Evolutionary conservation across 306 rosid genomes (phyloP).

Genomic region (Hippophae gyantsensis): DNA sequence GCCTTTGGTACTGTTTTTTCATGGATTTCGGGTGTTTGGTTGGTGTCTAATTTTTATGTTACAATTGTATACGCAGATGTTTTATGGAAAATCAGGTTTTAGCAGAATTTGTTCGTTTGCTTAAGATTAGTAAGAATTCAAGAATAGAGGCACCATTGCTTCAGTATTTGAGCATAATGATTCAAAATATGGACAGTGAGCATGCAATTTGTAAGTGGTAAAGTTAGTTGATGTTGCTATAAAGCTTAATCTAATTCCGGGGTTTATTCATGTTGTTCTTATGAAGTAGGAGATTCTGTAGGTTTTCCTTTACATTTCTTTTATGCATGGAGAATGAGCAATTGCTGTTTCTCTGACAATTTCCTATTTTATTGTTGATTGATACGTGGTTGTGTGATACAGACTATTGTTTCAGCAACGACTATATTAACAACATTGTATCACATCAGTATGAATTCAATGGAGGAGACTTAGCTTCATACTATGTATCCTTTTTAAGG

Average conservation of each 20-base stretch:
- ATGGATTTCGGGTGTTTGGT: constrained; percentile 11
- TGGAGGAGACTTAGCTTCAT: constrained; percentile 62
- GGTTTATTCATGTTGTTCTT: constrained; percentile 3
- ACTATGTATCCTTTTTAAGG: constrained; percentile 79
- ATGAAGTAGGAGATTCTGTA: neutral
- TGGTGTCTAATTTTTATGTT: constrained; percentile 7
- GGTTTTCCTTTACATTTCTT: neutral
- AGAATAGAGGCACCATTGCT: constrained; percentile 68
- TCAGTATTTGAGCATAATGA: constrained; percentile 79
- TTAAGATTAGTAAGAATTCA: constrained; percentile 49
- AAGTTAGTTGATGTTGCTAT: constrained; percentile 12
- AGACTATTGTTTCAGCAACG: constrained; percentile 86
- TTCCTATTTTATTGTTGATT: constrained; percentile 14
- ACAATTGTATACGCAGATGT: constrained; percentile 41
- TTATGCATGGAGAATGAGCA: constrained; percentile 1
- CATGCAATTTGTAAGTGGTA: constrained; percentile 61
- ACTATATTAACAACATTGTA: constrained; percentile 60
- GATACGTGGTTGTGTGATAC: constrained; percentile 30
- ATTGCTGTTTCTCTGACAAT: constrained; percentile 1
- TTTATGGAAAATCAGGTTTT: constrained; percentile 86
- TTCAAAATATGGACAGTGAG: constrained; percentile 73
- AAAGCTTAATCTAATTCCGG: constrained; percentile 8
- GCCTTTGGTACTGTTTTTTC: constrained; percentile 10
- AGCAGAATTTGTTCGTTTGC: constrained; percentile 64
- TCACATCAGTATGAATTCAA: constrained; percentile 46